Evolutionary conservation across 345 rosid species (phyloP).

Genomic region (Moricandia arvensis): DNA sequence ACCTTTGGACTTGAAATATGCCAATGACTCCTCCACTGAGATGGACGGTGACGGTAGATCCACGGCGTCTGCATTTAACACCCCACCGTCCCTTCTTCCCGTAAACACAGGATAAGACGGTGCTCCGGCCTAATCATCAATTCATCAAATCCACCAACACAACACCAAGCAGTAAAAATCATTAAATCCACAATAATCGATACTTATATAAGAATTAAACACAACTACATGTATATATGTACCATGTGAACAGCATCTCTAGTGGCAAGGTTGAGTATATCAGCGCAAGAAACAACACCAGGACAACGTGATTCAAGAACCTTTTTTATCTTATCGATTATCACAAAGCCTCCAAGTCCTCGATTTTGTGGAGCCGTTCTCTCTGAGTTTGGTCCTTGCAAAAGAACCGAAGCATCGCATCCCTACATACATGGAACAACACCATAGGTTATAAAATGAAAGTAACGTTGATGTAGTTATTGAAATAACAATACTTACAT

Average conservation of each 20-base stretch:
- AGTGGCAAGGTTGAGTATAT: constrained; percentile 82
- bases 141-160: background rate
- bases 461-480: background rate
- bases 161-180: background rate
- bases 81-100: constrained; percentile 63
- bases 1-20: constrained; percentile 53
- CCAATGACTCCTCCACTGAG: constrained; percentile 42
- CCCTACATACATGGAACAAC: constrained; percentile 44
- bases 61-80: constrained; percentile 42
- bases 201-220: too few species aligned
- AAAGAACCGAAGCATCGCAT: constrained; percentile 73
- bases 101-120: constrained; percentile 60
- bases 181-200: background rate
- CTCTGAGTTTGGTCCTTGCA: constrained; percentile 67
- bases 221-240: background rate
- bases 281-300: constrained; percentile 82
- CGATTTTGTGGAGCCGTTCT: constrained; percentile 62
- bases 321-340: constrained; percentile 68
- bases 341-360: constrained; percentile 63
- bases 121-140: constrained; percentile 57
- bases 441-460: background rate
- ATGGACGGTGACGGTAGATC: constrained; percentile 59
- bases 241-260: constrained; percentile 81
- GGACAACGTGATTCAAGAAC: constrained; percentile 70
- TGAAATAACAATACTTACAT: constrained; percentile 38